phyloP scores from a whole-genome alignment of 164 flowering plant species.

The Piper betle region DNA sequence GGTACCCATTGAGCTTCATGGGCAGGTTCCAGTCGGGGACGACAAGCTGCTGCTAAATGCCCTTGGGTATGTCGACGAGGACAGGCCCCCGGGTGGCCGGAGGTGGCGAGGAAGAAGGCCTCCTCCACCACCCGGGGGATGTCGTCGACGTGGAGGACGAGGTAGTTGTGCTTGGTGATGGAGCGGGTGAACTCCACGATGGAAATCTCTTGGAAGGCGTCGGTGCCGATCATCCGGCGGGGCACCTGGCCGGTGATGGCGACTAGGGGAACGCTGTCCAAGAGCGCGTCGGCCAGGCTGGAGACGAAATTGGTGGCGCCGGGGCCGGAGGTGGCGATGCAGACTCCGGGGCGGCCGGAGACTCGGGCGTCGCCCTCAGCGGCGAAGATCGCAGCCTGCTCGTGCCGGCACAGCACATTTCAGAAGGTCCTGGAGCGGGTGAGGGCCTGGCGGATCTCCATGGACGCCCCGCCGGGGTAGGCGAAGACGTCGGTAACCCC shows the following conservation, averaged over 20 bases:
- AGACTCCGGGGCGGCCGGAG: constrained; percentile 47
- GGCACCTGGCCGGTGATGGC: constrained; percentile 71
- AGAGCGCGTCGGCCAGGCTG: constrained; percentile 59
- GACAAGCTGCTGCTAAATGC: constrained; percentile 42
- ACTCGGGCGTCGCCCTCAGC: constrained; percentile 65
- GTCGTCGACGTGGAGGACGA: constrained; percentile 49
- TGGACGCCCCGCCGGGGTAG: constrained; percentile 60
- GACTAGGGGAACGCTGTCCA: constrained; percentile 48
- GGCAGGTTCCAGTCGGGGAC: constrained; percentile 43
- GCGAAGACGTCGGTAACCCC: constrained; percentile 53
- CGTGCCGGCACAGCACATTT: constrained; percentile 53
- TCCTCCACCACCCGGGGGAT: constrained; percentile 45
- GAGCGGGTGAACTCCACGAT: constrained; percentile 62
- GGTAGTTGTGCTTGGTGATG: constrained; percentile 61
- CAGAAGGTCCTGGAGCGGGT: constrained; percentile 37
- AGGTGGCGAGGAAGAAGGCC: constrained; percentile 39
- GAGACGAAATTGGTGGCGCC: constrained; percentile 67
- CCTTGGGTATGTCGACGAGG: constrained; percentile 57
- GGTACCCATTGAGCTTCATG: constrained; percentile 33
- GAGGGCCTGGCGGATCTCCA: constrained; percentile 72
- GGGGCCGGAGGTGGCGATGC: constrained; percentile 75
- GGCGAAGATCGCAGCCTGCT: constrained; percentile 58
- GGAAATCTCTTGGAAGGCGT: constrained; percentile 59
- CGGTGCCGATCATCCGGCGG: constrained; percentile 59
- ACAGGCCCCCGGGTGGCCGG: constrained; percentile 65